Percentiles rank a stretch among this genome's conserved stretches.
phyloP scores from a whole-genome alignment of 2,329 filamentous ascomycete species.

The Aspergillus udagawae region DNA sequence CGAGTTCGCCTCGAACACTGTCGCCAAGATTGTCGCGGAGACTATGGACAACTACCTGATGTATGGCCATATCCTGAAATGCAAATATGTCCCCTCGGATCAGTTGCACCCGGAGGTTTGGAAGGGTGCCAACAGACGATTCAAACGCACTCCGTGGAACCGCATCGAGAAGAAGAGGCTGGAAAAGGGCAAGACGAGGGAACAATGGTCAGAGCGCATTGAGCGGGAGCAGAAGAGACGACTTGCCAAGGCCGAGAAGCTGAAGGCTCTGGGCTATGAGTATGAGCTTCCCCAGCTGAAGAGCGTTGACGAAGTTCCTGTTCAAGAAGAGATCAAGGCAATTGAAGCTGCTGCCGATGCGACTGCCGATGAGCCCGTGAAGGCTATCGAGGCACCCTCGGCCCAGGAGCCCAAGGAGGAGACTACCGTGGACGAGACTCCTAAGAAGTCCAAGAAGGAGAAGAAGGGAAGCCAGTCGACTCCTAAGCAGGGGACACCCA shows the following conservation, averaged over 20 bases:
- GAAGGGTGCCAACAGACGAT: conserved; percentile 85
- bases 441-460: conserved; percentile 34
- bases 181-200: conserved; percentile 67
- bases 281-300: conserved; percentile 72
- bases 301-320: conserved; percentile 51
- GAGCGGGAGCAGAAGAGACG: conserved; percentile 69
- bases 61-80: conserved; percentile 90
- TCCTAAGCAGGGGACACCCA: conserved; percentile 19
- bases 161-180: conserved; percentile 75
- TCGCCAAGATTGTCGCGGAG: conserved; percentile 87
- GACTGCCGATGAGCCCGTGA: conserved; percentile 16
- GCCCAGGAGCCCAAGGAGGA: conserved; percentile 17
- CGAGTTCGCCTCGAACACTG: conserved; percentile 72
- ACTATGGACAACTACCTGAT: conserved; percentile 98
- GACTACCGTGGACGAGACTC: conserved; percentile 24
- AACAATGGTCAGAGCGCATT: conserved; percentile 74
- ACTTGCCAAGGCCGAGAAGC: conserved; percentile 63
- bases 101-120: conserved; percentile 78
- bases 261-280: conserved; percentile 79
- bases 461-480: conserved; percentile 24
- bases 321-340: conserved; percentile 34
- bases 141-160: conserved; percentile 84
- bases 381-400: conserved; percentile 28
- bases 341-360: conserved; percentile 31
- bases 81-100: conserved; percentile 70